A percentile compares a stretch with the other conserved stretches of the same genome.
phyloP scores from a whole-genome alignment of 2,329 filamentous ascomycete species.

The Pyrenophora tritici-repentis region DNA sequence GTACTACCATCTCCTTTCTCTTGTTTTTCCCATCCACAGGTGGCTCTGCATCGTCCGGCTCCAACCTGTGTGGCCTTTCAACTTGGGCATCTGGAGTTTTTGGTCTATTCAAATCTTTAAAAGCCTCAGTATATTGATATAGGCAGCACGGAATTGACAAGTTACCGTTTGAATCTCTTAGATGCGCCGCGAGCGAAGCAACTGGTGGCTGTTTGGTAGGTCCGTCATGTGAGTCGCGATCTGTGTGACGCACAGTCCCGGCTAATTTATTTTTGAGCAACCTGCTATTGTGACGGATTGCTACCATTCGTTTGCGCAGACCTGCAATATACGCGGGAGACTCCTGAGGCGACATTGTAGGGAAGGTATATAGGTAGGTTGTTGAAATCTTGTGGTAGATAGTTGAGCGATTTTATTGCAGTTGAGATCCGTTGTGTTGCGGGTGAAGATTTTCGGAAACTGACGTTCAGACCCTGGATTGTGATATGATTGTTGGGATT shows the following conservation, averaged over 20 bases:
- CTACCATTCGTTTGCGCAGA: slow-evolving; percentile 4
- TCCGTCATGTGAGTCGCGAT: neutral
- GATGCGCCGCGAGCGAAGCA: neutral
- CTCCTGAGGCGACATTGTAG: slow-evolving; percentile 2
- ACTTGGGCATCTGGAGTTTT: neutral
- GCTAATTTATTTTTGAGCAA: neutral
- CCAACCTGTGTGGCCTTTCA: neutral
- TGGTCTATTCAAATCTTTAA: neutral
- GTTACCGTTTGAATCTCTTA: neutral
- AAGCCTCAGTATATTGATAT: neutral
- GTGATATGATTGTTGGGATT: neutral
- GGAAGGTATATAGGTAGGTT: no score
- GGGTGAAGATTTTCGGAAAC: neutral
- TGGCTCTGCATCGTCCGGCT: no score
- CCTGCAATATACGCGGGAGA: neutral
- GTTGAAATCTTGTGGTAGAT: no score
- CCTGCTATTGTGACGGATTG: neutral
- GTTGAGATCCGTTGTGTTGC: no score
- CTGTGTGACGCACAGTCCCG: neutral
- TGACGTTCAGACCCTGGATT: neutral
- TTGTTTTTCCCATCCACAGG: neutral
- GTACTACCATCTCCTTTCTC: neutral
- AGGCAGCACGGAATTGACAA: neutral
- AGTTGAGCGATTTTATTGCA: no score
- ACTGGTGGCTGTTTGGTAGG: neutral